A percentile compares a stretch with the other conserved stretches of the same genome.
Conservation (phyloP, 345 rosid species). For the Corymbia maculata region DNA sequence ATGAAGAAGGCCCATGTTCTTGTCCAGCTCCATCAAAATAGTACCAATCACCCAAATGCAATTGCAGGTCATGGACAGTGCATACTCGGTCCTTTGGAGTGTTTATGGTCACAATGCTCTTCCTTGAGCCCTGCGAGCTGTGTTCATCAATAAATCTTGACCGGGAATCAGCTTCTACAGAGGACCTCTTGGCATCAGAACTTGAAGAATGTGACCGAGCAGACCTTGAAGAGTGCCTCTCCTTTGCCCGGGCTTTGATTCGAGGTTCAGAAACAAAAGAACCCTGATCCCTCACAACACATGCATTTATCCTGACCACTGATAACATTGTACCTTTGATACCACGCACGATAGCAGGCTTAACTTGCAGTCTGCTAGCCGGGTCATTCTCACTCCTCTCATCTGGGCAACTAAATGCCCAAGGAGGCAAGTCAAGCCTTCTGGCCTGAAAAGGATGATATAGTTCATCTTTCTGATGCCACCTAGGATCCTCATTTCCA, state of each 20-base stretch:
- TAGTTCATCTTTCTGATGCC: slow-evolving; percentile 78
- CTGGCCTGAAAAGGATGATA: slow-evolving; percentile 63
- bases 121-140: slow-evolving; percentile 34
- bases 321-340: slow-evolving; percentile 62
- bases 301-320: slow-evolving; percentile 92
- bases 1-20: slow-evolving; percentile 77
- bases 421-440: slow-evolving; percentile 91
- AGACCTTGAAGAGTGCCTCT: slow-evolving; percentile 60
- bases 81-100: slow-evolving; percentile 61
- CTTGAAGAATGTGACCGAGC: slow-evolving; percentile 47
- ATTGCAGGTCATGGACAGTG: slow-evolving; percentile 57
- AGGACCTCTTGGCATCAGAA: slow-evolving; percentile 53
- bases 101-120: slow-evolving; percentile 26
- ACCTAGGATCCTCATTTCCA: slow-evolving; percentile 83
- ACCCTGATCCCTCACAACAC: slow-evolving; percentile 92
- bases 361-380: slow-evolving; percentile 24
- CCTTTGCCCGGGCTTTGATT: slow-evolving; percentile 59
- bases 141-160: slow-evolving; percentile 36
- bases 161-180: slow-evolving; percentile 44
- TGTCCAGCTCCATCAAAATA: slow-evolving; percentile 90
- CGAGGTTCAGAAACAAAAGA: slow-evolving; percentile 69
- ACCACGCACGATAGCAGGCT: slow-evolving; percentile 51
- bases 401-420: slow-evolving; percentile 75
- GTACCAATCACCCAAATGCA: slow-evolving; percentile 97
- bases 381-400: slow-evolving; percentile 53